A percentile compares a stretch with the other conserved stretches of the same genome.
These are phyloP conservation scores for Morella rubra DNA, from an alignment of 306 rosid genomes.

Conservation along the genomic window DNA sequence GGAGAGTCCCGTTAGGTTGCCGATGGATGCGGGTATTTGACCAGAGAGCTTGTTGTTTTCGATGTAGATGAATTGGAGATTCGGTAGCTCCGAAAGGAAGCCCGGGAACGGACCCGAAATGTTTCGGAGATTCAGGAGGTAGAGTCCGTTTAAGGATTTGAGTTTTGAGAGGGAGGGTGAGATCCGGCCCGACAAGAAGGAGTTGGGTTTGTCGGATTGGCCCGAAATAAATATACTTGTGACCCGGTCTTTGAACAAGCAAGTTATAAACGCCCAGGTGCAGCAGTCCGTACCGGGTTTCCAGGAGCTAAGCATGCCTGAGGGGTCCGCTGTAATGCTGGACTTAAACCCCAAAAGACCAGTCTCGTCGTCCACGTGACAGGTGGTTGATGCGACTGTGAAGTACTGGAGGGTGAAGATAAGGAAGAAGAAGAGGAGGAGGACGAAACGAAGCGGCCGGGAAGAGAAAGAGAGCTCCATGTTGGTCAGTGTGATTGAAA, in stretches of 20 bases:
- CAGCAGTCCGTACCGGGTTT: conserved; percentile 64
- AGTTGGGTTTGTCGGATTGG: conserved; percentile 31
- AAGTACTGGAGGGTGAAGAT: conserved; percentile 13
- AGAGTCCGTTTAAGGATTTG: conserved; percentile 45
- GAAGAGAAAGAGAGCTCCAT: neutral
- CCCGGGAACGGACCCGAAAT: conserved; percentile 65
- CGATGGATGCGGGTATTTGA: conserved; percentile 47
- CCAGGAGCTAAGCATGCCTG: conserved; percentile 60
- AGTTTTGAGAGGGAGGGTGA: conserved; percentile 66
- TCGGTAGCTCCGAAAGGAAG: conserved; percentile 40
- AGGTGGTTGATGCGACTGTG: conserved; percentile 42
- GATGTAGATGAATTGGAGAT: conserved; percentile 45
- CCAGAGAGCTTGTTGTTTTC: conserved; percentile 71
- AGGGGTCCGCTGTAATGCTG: conserved; percentile 71
- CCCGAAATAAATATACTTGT: conserved; percentile 32
- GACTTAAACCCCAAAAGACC: conserved; percentile 75
- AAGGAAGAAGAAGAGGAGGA: conserved; percentile 8
- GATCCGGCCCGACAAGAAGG: conserved; percentile 52
- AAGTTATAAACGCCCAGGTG: conserved; percentile 53
- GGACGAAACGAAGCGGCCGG: neutral
- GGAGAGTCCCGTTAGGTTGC: conserved; percentile 33
- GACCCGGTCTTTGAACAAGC: conserved; percentile 54
- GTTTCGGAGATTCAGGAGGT: conserved; percentile 51
- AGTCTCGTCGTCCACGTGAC: conserved; percentile 56
- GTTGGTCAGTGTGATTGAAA: neutral